Conservation (phyloP, 805 yeast species). For the Pichia kluyveri region DNA sequence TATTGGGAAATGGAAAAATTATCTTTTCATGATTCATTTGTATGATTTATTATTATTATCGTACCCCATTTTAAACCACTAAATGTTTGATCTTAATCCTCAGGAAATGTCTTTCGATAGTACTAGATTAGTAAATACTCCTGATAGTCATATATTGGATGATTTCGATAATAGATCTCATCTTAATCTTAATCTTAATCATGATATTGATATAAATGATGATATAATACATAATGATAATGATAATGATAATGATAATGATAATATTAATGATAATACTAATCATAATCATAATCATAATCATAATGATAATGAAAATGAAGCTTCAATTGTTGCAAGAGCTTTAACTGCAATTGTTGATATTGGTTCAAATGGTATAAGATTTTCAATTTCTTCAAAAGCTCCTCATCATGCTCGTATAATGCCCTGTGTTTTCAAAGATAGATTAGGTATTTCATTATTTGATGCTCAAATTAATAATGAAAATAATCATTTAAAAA, state of each 20-base stretch:
- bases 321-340: constrained; percentile 46
- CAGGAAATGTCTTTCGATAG: constrained; percentile 23
- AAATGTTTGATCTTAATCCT: too few species aligned
- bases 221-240: too few species aligned
- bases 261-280: neutral
- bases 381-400: constrained; percentile 63
- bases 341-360: constrained; percentile 61
- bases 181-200: too few species aligned
- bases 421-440: constrained; percentile 72
- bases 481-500: constrained; percentile 5
- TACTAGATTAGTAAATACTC: constrained; percentile 19
- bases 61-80: too few species aligned
- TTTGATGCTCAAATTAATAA: constrained; percentile 47
- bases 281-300: constrained; percentile 19
- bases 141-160: constrained; percentile 22
- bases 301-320: constrained; percentile 19
- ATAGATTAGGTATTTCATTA: constrained; percentile 59
- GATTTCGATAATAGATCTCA: constrained; percentile 12
- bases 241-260: too few species aligned
- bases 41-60: too few species aligned
- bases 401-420: constrained; percentile 65
- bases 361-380: constrained; percentile 67
- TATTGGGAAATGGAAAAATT: too few species aligned
- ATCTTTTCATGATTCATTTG: too few species aligned
- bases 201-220: constrained; percentile 8